Evolutionary conservation across 2,329 filamentous ascomycete species (phyloP).

Genomic region (Aspergillus oerlinghausenensis): DNA sequence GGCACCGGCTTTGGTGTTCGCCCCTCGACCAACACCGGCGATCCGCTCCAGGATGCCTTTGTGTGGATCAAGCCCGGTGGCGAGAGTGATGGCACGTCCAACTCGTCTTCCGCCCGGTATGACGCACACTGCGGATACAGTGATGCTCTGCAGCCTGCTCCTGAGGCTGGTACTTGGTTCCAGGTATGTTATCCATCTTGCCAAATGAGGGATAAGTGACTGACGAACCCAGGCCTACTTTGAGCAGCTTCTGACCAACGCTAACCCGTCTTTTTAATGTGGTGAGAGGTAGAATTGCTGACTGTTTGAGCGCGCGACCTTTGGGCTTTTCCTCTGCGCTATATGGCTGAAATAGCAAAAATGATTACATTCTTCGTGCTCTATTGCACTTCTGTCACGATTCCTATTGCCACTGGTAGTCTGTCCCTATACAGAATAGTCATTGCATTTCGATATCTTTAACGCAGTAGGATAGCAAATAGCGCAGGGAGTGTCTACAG

Average conservation of each 20-base stretch:
- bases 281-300: background rate
- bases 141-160: conserved; percentile 58
- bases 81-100: conserved; percentile 49
- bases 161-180: conserved; percentile 68
- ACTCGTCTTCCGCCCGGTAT: conserved; percentile 48
- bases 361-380: background rate
- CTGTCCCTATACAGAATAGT: no score
- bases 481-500: background rate
- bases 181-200: conserved; percentile 40
- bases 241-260: conserved; percentile 25
- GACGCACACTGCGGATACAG: conserved; percentile 52
- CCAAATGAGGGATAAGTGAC: conserved; percentile 2
- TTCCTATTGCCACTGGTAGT: background rate
- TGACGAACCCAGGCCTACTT: conserved; percentile 23
- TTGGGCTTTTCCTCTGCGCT: background rate
- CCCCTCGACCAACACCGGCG: conserved; percentile 57
- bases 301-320: background rate
- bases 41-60: conserved; percentile 59
- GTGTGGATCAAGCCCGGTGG: conserved; percentile 68
- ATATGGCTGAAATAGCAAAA: background rate
- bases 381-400: background rate
- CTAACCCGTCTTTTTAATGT: conserved; percentile 22
- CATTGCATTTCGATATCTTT: no score
- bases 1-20: conserved; percentile 60
- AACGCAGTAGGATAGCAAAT: background rate